Percentiles rank a stretch among this genome's conserved stretches.
These are phyloP conservation scores for Pichia eremophila DNA, from an alignment of 805 yeast species.

Conservation along the genomic window DNA sequence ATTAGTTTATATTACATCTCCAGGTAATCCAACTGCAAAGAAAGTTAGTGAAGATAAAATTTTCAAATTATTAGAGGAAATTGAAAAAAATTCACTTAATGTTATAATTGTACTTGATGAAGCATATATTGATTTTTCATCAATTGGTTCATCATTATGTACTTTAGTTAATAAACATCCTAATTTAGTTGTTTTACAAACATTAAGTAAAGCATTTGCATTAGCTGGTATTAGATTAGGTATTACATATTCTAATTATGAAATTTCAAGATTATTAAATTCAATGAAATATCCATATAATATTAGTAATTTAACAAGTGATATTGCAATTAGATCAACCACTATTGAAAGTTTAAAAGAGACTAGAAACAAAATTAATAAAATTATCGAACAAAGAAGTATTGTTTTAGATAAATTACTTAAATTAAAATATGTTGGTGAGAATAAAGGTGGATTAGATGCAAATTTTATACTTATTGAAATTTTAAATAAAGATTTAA, in stretches of 20 bases:
- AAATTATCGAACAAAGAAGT: constrained; percentile 46
- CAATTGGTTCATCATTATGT: constrained; percentile 57
- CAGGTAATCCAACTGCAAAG: constrained; percentile 93
- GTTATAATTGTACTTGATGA: constrained; percentile 86
- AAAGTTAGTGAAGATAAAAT: constrained; percentile 43
- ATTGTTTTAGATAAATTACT: constrained; percentile 45
- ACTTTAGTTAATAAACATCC: constrained; percentile 76
- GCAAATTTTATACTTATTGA: constrained; percentile 79
- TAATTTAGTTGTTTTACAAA: constrained; percentile 81
- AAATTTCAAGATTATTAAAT: constrained; percentile 61
- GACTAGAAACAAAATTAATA: constrained; percentile 48
- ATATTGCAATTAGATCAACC: constrained; percentile 68
- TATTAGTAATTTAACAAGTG: constrained; percentile 72
- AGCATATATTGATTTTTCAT: constrained; percentile 85
- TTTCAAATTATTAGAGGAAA: constrained; percentile 32
- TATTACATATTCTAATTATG: constrained; percentile 54
- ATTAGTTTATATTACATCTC: constrained; percentile 78
- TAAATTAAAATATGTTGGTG: constrained; percentile 55
- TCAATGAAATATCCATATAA: constrained; percentile 95
- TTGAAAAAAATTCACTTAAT: constrained; percentile 42
- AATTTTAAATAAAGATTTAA: constrained; percentile 50
- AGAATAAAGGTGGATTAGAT: constrained; percentile 72
- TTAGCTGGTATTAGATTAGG: constrained; percentile 93
- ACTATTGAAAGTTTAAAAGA: constrained; percentile 41
- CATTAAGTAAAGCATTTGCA: constrained; percentile 91